Base-by-base conservation (phyloP, 495 filamentous ascomycete species). In the Aspergillus leporis region DNA sequence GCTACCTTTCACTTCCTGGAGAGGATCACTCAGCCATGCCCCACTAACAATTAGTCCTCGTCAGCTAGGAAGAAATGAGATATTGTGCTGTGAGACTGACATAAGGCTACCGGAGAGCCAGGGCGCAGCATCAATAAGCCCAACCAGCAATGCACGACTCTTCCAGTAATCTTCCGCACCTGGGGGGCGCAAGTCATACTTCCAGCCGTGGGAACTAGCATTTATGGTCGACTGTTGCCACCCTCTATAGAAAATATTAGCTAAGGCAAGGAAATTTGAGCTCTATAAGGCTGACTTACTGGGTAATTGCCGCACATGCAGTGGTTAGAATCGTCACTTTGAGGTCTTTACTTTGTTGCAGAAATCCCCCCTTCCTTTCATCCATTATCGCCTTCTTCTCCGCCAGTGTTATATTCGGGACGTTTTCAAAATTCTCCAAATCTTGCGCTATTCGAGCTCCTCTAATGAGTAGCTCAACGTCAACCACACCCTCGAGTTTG, bases 181-280 rank as follows among this genome's bases (percentile, higher is more conserved):
- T 1, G 34, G 4, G 6, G 22, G 19, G 40, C 18, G 21, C 13
- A 82, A 75, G 1, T 67, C 68, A 0, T 57, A 23, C 3, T 84
- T 78, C 74, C 89, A 90, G 58, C 75, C 79, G 55, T 88, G 74
- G 55, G 83, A 88, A 45, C 86, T 86, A 36, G 84, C 86, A 64
- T 90, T 91, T 18, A 81, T 81, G 19, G 86, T 83, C 18, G 85
- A 85, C 67, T 89, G 85, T 62, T 87, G 85, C 85, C 86, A 89
- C 14, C 86, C 86, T 53, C 66, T 68, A 4, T 46, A 50, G 38
- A 2, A 23, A 21, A 36, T 21, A 34, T 22, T 40, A 0, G 23
- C 23, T n/a, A 1, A n/a, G 1, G 6, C 14, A 16, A 21, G 18
- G 5, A 18, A 19, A 38, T 13, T 12, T 48, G 16, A 1, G 2